Evolutionary conservation across 164 flowering plant genomes (phyloP), one percentile per base, ranked within the genome.

Genomic region (Cinnamomum chago): DNA sequence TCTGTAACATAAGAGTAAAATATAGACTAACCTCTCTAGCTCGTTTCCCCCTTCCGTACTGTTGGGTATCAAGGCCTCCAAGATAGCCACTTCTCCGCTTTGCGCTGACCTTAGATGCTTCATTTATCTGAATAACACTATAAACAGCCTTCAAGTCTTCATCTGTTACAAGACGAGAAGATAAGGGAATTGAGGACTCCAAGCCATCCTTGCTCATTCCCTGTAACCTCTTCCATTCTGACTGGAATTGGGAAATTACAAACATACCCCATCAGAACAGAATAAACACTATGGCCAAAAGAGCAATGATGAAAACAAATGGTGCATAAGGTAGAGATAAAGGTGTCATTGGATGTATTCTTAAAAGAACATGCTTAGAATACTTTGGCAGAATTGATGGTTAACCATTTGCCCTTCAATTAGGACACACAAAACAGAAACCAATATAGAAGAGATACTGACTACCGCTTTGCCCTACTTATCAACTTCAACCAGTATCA

Each of bases 31-130:
- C 99, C 97, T 96, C 99, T 85, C 99, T 91, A 35, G 97, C 86
- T 76, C 99, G 88, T 82, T 96, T 96, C 5, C 99, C 99, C 82
- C 99, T 86, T 77, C 99, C 99, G 83, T 96, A 96, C 0, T 90
- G 97, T 81, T 88, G 88, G 69, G 92, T 88, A 77, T 96, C 97
- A 78, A 88, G 89, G 15, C 88, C 87, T 25, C 93, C 94, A 80
- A 82, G 81, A 78, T 72, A 62, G 24, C 81, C 91, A 65, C 84
- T 69, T 84, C 90, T 96, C 79, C 92, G 81, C 85, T 89, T 96
- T 50, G 78, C 84, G 55, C 51, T 88, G 33, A 77, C 76, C 73
- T 80, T 83, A 58, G 93, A 73, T 66, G 76, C 85, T 62, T 96
- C 98, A 82, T 79, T 84, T 70, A 85, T 65, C 77, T 94, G 90